These are phyloP conservation scores for Kwoniella bestiolae DNA, from an alignment of 768 basidiomycete species.

Conservation along the genomic window DNA sequence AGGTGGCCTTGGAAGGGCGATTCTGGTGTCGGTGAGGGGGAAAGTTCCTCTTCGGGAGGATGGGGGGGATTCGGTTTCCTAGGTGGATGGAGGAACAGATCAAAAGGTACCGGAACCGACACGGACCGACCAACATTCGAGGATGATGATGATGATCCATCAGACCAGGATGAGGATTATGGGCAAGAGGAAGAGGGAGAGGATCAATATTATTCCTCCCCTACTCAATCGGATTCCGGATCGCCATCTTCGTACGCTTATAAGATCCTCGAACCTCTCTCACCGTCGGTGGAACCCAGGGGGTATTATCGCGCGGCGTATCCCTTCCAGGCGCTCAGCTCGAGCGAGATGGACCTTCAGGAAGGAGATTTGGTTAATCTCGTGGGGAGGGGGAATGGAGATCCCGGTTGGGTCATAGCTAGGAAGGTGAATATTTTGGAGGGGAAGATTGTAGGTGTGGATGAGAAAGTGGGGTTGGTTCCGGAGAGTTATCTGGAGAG, in stretches of 20 bases:
- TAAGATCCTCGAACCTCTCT: conserved; percentile 9
- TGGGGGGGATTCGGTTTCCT: conserved; percentile 40
- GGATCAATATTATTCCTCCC: conserved; percentile 23
- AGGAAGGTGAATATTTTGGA: conserved; percentile 10
- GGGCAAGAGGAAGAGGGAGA: conserved; percentile 28
- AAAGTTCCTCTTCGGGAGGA: conserved; percentile 7
- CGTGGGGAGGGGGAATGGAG: conserved; percentile 46
- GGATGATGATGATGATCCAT: conserved; percentile 9
- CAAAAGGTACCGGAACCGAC: conserved; percentile 5
- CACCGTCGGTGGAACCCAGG: conserved; percentile 28
- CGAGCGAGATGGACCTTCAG: conserved; percentile 41
- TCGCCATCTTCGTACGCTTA: conserved; percentile 12
- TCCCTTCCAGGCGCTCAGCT: conserved; percentile 41
- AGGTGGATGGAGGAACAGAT: conserved; percentile 34
- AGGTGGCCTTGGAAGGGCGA: conserved; percentile 19
- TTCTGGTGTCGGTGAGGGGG: conserved; percentile 3
- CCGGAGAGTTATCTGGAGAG: conserved; percentile 37
- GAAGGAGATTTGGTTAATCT: conserved; percentile 50
- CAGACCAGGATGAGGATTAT: conserved; percentile 24
- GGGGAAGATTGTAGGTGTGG: conserved; percentile 15
- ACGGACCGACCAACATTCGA: conserved; percentile 5
- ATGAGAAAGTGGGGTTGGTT: conserved; percentile 31
- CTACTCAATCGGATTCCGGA: conserved; percentile 7
- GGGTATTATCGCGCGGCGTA: conserved; percentile 46
- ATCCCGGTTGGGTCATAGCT: conserved; percentile 51